A percentile compares a stretch with the other conserved stretches of the same genome.
Evolutionary conservation across 192 early-diverging fungal genomes (phyloP).

Genomic region (Backusella morwellensis): DNA sequence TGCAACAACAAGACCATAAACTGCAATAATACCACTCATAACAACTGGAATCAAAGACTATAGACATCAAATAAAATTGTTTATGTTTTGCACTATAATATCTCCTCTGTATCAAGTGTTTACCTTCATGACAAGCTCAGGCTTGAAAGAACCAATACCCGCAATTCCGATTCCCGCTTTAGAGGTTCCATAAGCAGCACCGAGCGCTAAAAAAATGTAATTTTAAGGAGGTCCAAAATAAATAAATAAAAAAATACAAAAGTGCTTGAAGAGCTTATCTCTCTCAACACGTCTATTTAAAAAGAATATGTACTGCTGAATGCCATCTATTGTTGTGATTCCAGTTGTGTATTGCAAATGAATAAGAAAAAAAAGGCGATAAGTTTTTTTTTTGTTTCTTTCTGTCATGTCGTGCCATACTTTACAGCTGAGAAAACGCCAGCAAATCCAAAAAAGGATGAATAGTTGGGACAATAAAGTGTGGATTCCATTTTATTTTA

Average conservation of each 20-base stretch:
- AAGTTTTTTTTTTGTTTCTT: neutral
- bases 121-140: constrained; percentile 82
- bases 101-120: neutral
- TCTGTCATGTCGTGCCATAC: neutral
- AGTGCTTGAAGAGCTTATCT: neutral
- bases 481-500: neutral
- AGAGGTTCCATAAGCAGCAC: constrained; percentile 90
- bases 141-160: constrained; percentile 81
- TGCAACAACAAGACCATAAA: constrained; percentile 96
- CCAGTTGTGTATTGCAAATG: no score
- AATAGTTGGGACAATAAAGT: constrained; percentile 74
- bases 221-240: no score
- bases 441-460: constrained; percentile 94
- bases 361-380: neutral
- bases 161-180: constrained; percentile 89
- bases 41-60: constrained; percentile 86
- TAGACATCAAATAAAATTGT: no score
- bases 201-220: constrained; percentile 53
- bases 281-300: neutral
- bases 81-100: no score
- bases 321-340: constrained; percentile 18
- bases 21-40: constrained; percentile 99
- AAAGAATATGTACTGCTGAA: constrained; percentile 20
- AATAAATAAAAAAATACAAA: neutral
- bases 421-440: constrained; percentile 86